phyloP scores from a whole-genome alignment of 768 basidiomycete species.

The Mrakia gelida region DNA sequence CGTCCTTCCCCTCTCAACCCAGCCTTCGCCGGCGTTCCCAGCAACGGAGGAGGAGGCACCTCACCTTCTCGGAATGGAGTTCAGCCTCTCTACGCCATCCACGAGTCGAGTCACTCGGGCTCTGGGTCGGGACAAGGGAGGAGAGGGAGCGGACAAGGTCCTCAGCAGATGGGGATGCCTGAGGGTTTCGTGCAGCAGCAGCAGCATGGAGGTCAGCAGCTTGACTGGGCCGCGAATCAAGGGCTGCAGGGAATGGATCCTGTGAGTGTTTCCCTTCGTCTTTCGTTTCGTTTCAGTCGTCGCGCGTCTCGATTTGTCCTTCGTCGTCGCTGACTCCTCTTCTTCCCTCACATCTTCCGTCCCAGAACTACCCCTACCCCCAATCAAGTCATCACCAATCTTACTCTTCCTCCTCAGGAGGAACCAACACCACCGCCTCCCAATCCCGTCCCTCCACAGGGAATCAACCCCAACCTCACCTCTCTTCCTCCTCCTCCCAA shows the following conservation, averaged over 20 bases:
- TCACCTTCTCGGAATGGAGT: not conserved
- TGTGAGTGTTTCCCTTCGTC: not conserved
- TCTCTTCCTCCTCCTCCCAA: not conserved
- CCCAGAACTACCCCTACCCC: not conserved
- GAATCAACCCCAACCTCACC: not conserved
- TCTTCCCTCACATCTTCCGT: not conserved
- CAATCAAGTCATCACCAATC: not conserved
- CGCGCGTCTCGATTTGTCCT: not conserved
- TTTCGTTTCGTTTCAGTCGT: not conserved
- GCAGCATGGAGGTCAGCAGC: not conserved
- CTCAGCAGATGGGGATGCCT: not conserved
- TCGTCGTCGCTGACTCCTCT: not conserved
- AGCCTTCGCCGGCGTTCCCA: not conserved
- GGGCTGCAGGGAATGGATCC: not conserved
- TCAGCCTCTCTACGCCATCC: constrained; percentile 2
- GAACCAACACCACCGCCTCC: not conserved
- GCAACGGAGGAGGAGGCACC: not conserved
- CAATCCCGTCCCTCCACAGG: not conserved
- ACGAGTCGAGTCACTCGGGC: not conserved
- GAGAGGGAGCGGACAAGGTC: not conserved
- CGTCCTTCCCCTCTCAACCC: constrained; percentile 2
- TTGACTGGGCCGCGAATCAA: not conserved
- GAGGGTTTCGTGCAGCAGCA: not conserved
- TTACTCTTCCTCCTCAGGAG: too few relatives aligned
- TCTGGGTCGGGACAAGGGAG: not conserved